A percentile compares a stretch with the other conserved stretches of the same genome.
These are phyloP conservation scores for Tillandsia fasciculata DNA, from an alignment of 176 grass and related monocot species.

Conservation along the genomic window DNA sequence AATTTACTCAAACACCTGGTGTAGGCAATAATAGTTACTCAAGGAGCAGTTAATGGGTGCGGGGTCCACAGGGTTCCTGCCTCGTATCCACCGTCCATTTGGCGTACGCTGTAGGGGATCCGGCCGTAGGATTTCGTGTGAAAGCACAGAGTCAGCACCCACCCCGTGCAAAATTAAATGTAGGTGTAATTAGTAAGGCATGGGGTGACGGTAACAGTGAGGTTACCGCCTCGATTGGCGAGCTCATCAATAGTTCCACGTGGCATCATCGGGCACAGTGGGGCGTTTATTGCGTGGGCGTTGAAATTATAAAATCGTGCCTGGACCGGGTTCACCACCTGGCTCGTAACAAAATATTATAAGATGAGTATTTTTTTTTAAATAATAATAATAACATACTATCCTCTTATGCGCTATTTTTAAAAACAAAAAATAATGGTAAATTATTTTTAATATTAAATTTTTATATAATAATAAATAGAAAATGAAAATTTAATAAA, in stretches of 20 bases:
- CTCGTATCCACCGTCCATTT: constrained; percentile 1
- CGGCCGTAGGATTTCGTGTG: not conserved
- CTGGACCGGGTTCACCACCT: too few species aligned
- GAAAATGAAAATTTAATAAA: too few species aligned
- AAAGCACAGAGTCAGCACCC: not conserved
- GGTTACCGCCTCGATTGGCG: not conserved
- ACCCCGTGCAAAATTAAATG: not conserved
- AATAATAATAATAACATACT: too few species aligned
- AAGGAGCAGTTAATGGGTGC: not conserved
- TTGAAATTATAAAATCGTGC: not conserved
- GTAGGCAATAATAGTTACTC: too few species aligned
- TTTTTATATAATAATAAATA: too few species aligned
- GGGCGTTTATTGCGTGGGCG: not conserved
- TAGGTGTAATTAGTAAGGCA: not conserved
- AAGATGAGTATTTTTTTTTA: too few species aligned
- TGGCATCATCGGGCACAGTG: not conserved
- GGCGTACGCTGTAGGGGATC: not conserved
- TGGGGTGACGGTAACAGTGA: not conserved
- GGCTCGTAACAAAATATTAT: too few species aligned
- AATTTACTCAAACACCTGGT: too few species aligned
- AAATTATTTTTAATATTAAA: too few species aligned
- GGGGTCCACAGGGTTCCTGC: not conserved
- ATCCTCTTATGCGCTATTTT: too few species aligned
- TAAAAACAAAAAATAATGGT: too few species aligned
- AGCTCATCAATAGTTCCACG: not conserved